Evolutionary conservation across 2,329 filamentous ascomycete genomes (phyloP).

Genomic region (Teratosphaeria zuluensis): DNA sequence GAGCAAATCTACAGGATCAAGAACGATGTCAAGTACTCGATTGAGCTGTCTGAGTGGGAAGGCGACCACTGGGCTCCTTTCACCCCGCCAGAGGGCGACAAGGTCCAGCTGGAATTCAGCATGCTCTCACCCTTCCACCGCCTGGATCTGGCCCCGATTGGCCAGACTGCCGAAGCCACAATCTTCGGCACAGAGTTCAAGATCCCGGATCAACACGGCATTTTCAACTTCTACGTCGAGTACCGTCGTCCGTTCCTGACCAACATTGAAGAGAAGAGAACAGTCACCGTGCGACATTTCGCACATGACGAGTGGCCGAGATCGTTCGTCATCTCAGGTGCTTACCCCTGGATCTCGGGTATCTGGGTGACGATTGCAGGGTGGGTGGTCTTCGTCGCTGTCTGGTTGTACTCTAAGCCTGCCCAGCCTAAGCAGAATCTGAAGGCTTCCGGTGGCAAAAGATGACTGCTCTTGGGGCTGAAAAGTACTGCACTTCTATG

Average conservation of each 20-base stretch:
- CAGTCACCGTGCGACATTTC: slow-evolving; percentile 90
- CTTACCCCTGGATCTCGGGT: slow-evolving; percentile 90
- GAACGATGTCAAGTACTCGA: slow-evolving; percentile 81
- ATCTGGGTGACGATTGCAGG: slow-evolving; percentile 75
- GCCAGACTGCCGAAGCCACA: slow-evolving; percentile 54
- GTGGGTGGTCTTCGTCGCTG: slow-evolving; percentile 71
- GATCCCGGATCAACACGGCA: slow-evolving; percentile 92
- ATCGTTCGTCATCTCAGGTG: slow-evolving; percentile 79
- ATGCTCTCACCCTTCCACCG: slow-evolving; percentile 98
- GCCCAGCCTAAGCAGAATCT: slow-evolving; percentile 21
- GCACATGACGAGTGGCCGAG: slow-evolving; percentile 95
- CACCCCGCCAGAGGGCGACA: slow-evolving; percentile 57
- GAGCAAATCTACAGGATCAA: slow-evolving; percentile 77
- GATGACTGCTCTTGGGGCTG: neutral
- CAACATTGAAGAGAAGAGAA: slow-evolving; percentile 84
- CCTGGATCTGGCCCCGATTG: slow-evolving; percentile 53
- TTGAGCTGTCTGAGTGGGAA: slow-evolving; percentile 78
- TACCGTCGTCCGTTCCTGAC: slow-evolving; percentile 92
- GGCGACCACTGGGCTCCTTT: slow-evolving; percentile 64
- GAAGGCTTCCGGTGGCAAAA: neutral
- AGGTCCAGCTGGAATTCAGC: slow-evolving; percentile 88
- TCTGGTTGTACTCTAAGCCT: slow-evolving; percentile 77
- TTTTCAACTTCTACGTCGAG: slow-evolving; percentile 97
- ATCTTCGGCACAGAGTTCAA: slow-evolving; percentile 68
- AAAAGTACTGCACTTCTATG: neutral